Evolutionary conservation across 768 basidiomycete species (phyloP).

Genomic region (Bullera alba): DNA sequence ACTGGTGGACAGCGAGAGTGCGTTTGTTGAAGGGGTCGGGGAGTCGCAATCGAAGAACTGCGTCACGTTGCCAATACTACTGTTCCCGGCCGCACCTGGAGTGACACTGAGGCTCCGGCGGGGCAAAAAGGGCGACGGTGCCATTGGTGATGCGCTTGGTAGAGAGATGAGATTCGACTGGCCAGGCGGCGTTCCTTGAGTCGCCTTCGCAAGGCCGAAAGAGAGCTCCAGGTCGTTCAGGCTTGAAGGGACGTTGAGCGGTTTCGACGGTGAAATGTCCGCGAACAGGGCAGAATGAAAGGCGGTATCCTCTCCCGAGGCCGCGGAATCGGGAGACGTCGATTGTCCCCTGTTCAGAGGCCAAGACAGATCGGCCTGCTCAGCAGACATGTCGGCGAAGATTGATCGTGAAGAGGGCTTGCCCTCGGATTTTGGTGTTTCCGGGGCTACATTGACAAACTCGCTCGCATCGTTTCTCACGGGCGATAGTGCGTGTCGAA

Average conservation of each 20-base stretch:
- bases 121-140: too few relatives aligned
- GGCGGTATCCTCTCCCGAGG: conserved; percentile 11
- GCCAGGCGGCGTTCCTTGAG: too few relatives aligned
- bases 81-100: not conserved
- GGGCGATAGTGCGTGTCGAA: conserved; percentile 7
- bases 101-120: too few relatives aligned
- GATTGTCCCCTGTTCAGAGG: conserved; percentile 14
- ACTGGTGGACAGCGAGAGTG: conserved; percentile 4
- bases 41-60: conserved; percentile 32
- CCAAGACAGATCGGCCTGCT: conserved; percentile 38
- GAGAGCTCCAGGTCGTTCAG: too few relatives aligned
- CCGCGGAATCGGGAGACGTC: not conserved
- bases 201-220: too few relatives aligned
- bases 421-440: too few relatives aligned
- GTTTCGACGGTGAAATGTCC: not conserved
- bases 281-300: conserved; percentile 16
- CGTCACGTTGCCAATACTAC: conserved; percentile 15
- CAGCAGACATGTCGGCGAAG: conserved; percentile 41
- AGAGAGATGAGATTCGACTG: conserved; percentile 1
- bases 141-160: too few relatives aligned
- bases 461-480: not conserved
- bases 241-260: too few relatives aligned
- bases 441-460: too few relatives aligned
- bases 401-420: conserved; percentile 18
- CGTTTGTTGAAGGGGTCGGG: conserved; percentile 14